Evolutionary conservation across 2,329 filamentous ascomycete species (phyloP).

Genomic region (Penicillium crustosum): DNA sequence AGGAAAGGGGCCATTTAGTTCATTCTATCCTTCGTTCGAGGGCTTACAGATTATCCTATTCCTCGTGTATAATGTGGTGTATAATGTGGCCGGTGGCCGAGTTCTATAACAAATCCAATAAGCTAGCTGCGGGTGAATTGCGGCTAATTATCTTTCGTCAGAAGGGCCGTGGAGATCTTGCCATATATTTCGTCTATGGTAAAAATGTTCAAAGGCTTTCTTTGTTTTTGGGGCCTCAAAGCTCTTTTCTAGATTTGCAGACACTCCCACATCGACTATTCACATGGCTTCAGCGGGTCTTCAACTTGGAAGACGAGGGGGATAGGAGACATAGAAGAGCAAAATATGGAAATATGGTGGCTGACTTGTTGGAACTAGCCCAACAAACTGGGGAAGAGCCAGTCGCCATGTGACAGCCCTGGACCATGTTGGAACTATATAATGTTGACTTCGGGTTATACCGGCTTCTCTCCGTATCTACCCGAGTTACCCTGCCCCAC

Average conservation of each 20-base stretch:
- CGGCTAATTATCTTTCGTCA: neutral
- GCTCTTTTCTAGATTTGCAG: neutral
- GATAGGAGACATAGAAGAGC: neutral
- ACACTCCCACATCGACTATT: neutral
- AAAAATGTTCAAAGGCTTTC: neutral
- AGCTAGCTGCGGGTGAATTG: neutral
- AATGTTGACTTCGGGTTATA: neutral
- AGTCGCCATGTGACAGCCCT: neutral
- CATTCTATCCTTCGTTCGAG: constrained; percentile 1
- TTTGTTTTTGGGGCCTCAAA: neutral
- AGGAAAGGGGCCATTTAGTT: neutral
- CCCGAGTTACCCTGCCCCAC: neutral
- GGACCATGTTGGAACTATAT: neutral
- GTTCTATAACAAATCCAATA: neutral
- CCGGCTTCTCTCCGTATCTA: neutral
- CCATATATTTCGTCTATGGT: neutral
- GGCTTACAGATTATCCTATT: neutral
- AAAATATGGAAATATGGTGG: neutral
- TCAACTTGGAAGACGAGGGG: neutral
- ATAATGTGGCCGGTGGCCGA: constrained; percentile 5
- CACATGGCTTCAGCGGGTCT: neutral
- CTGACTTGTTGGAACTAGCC: neutral
- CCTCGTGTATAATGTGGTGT: constrained; percentile 2
- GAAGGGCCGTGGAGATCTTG: neutral
- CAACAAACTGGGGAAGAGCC: neutral